Percentiles rank a stretch among this genome's conserved stretches.
Conservation (phyloP, 495 filamentous ascomycete genomes). For the Aspergillus biplanus region DNA sequence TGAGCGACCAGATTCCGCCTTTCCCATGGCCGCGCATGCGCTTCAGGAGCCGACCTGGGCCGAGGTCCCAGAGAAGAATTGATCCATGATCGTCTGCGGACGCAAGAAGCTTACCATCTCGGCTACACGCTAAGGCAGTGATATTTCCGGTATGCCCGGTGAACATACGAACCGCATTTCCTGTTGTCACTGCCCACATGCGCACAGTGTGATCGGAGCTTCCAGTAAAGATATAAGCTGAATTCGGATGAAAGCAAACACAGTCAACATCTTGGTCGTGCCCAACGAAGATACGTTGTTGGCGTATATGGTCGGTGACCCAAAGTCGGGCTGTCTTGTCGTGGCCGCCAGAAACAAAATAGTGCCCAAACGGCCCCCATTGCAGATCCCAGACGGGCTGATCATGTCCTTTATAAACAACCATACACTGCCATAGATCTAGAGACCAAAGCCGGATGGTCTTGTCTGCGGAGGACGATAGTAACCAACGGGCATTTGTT, state of each 20-base stretch:
- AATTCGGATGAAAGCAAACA: conserved; percentile 90
- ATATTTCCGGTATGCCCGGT: conserved; percentile 86
- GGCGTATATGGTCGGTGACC: conserved; percentile 86
- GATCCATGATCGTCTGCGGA: conserved; percentile 82
- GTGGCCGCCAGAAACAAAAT: conserved; percentile 84
- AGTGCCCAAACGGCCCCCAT: conserved; percentile 94
- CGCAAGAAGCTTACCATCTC: conserved; percentile 84
- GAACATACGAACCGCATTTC: conserved; percentile 86
- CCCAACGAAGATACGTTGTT: conserved; percentile 85
- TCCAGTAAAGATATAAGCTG: conserved; percentile 87
- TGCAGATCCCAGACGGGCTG: conserved; percentile 83
- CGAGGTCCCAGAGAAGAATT: conserved; percentile 93
- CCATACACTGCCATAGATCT: conserved; percentile 84
- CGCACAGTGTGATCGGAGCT: conserved; percentile 88
- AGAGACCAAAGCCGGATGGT: conserved; percentile 91
- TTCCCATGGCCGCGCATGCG: conserved; percentile 92
- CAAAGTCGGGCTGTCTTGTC: conserved; percentile 91
- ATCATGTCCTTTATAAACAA: conserved; percentile 90
- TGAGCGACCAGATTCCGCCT: conserved; percentile 89
- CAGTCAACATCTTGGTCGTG: conserved; percentile 88
- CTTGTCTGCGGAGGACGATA: conserved; percentile 86
- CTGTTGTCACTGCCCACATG: conserved; percentile 93
- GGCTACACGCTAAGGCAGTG: conserved; percentile 79
- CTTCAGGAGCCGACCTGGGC: conserved; percentile 79
- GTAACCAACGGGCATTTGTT: conserved; percentile 70